These are phyloP conservation scores for Silene vulgaris DNA, from an alignment of 179 eudicot genomes.

Conservation along the genomic window DNA sequence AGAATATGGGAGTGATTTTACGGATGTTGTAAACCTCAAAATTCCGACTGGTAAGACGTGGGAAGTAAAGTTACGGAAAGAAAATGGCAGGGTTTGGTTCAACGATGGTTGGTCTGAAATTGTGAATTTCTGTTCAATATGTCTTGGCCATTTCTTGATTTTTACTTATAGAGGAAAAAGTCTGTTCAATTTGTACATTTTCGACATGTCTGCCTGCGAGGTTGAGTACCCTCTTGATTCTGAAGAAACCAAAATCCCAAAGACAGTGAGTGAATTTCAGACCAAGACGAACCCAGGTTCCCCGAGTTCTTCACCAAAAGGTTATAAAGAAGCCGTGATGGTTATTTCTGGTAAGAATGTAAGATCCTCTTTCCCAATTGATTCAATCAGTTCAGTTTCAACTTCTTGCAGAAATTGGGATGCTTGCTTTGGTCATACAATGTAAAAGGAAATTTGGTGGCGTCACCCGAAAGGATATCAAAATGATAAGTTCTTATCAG, in stretches of 20 bases:
- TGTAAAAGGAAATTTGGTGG: neutral
- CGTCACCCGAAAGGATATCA: neutral
- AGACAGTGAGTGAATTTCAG: neutral
- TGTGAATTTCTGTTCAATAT: slow-evolving; percentile 32
- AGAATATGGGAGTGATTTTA: slow-evolving; percentile 18
- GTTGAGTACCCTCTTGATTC: slow-evolving; percentile 24
- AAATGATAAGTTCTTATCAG: neutral
- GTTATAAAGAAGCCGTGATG: neutral
- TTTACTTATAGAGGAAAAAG: slow-evolving; percentile 40
- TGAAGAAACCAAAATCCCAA: neutral
- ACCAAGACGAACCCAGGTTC: neutral
- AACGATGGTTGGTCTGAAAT: slow-evolving; percentile 51
- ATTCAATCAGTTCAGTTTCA: neutral
- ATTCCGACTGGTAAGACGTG: slow-evolving; percentile 27
- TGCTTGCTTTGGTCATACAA: neutral
- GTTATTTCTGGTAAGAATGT: neutral
- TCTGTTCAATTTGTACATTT: slow-evolving; percentile 37
- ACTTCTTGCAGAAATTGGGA: neutral
- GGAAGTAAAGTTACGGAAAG: slow-evolving; percentile 31
- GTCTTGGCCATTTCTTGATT: slow-evolving; percentile 32
- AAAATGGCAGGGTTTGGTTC: slow-evolving; percentile 30
- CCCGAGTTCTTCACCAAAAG: slow-evolving; percentile 13
- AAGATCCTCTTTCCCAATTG: too few species aligned
- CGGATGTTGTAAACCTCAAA: slow-evolving; percentile 11
- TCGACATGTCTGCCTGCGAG: slow-evolving; percentile 35